These are phyloP conservation scores for Liriodendron chinense DNA, from an alignment of 164 flowering plant species.

Conservation along the genomic window DNA sequence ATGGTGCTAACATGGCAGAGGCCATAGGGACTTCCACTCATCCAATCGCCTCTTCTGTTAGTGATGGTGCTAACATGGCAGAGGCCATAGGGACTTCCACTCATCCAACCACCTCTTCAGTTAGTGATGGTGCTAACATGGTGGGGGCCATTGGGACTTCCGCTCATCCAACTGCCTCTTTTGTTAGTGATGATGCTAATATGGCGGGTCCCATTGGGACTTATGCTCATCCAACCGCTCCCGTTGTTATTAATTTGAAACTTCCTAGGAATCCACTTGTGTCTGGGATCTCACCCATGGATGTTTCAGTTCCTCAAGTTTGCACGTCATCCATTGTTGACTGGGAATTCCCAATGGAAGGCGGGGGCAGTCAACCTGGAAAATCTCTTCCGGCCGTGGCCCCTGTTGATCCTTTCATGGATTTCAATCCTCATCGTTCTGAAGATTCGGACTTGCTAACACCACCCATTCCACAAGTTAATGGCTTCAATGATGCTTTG, in stretches of 20 bases:
- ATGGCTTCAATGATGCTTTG: not conserved
- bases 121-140: not conserved
- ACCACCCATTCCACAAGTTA: not conserved
- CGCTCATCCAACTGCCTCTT: not conserved
- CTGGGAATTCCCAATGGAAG: not conserved
- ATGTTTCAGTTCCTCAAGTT: not conserved
- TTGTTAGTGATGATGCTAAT: not conserved
- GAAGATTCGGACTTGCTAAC: not conserved
- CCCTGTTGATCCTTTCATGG: constrained; percentile 4
- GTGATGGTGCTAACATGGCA: too few species aligned
- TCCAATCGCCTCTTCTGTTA: too few species aligned
- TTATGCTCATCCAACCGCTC: constrained; percentile 1
- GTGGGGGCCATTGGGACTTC: constrained; percentile 12
- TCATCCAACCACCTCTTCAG: too few species aligned
- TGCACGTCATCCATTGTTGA: not conserved
- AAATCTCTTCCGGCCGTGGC: not conserved
- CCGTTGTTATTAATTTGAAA: constrained; percentile 8
- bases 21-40: too few species aligned
- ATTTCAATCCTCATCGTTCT: not conserved
- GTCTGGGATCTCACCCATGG: not conserved
- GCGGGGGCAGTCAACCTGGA: not conserved
- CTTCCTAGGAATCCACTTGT: not conserved
- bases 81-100: too few species aligned
- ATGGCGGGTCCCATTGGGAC: constrained; percentile 7
- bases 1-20: too few species aligned